phyloP scores from a whole-genome alignment of 768 basidiomycete species.

The Termitomyces sp. region DNA sequence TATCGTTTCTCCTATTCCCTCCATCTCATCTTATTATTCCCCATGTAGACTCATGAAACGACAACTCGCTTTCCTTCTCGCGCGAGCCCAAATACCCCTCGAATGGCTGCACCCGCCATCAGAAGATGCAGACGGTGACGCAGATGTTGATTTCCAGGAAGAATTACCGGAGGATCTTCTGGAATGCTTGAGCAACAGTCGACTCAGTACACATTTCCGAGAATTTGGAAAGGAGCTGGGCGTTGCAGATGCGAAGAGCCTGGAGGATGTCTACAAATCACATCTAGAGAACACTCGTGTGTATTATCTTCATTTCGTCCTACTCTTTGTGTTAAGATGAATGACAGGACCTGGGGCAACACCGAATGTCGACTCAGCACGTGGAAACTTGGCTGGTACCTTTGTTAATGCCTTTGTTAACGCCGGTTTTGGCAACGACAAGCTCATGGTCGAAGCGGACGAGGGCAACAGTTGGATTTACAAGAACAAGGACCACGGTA shows the following conservation, averaged over 20 bases:
- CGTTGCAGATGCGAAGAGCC: constrained; percentile 82
- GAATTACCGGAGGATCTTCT: constrained; percentile 79
- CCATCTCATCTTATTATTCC: constrained; percentile 4
- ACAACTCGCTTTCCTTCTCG: constrained; percentile 91
- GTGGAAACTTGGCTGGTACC: constrained; percentile 91
- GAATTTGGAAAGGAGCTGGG: constrained; percentile 93
- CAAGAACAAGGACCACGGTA: constrained; percentile 99
- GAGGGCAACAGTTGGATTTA: constrained; percentile 99
- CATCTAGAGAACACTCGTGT: constrained; percentile 89
- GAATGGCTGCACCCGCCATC: constrained; percentile 78
- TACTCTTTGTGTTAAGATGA: not conserved
- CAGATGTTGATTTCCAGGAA: constrained; percentile 53
- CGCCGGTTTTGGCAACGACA: constrained; percentile 97
- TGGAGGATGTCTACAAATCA: constrained; percentile 97
- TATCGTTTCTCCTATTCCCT: constrained; percentile 12
- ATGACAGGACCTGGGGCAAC: constrained; percentile 58
- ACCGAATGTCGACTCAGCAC: constrained; percentile 86
- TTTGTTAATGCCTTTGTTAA: constrained; percentile 99
- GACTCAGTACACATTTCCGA: constrained; percentile 80
- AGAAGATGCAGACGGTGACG: constrained; percentile 48
- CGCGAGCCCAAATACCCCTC: constrained; percentile 86
- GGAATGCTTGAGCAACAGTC: constrained; percentile 83
- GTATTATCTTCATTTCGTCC: constrained; percentile 16
- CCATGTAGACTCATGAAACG: constrained; percentile 77
- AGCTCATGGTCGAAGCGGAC: constrained; percentile 94